Conservation (phyloP, 768 basidiomycete genomes). For the Russula griseocarnosa region DNA sequence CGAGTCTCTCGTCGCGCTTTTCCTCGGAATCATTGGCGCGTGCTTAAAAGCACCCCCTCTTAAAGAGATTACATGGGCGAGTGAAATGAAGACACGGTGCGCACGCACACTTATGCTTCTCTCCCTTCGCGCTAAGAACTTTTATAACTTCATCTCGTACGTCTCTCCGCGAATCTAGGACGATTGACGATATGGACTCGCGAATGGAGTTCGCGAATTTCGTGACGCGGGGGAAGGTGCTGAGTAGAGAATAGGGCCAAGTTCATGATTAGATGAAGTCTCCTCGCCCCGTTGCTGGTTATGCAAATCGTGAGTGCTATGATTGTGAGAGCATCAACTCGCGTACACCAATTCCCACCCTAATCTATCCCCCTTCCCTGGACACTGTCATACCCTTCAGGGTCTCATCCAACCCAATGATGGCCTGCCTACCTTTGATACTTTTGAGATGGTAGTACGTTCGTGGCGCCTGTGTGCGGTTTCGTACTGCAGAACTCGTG, state of each 20-base stretch:
- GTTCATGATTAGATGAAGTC: neutral
- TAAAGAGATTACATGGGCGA: constrained; percentile 84
- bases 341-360: neutral
- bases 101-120: constrained; percentile 28
- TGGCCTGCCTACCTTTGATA: neutral
- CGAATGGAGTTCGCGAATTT: constrained; percentile 28
- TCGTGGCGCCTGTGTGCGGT: neutral
- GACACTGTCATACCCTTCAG: too few species aligned
- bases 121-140: neutral
- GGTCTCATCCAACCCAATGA: neutral
- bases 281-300: neutral
- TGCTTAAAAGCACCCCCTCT: constrained; percentile 62
- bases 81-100: constrained; percentile 81
- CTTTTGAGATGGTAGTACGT: neutral
- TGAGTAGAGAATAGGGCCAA: constrained; percentile 9
- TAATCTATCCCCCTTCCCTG: neutral
- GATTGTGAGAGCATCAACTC: neutral
- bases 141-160: neutral
- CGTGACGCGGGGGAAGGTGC: constrained; percentile 24
- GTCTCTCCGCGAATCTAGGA: constrained; percentile 7
- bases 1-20: constrained; percentile 59
- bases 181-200: constrained; percentile 29
- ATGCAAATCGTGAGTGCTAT: neutral
- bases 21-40: constrained; percentile 70
- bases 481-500: neutral